Evolutionary conservation across 768 basidiomycete species (phyloP), one percentile per base, ranked within the genome.

Genomic region (Boletus huronensis): DNA sequence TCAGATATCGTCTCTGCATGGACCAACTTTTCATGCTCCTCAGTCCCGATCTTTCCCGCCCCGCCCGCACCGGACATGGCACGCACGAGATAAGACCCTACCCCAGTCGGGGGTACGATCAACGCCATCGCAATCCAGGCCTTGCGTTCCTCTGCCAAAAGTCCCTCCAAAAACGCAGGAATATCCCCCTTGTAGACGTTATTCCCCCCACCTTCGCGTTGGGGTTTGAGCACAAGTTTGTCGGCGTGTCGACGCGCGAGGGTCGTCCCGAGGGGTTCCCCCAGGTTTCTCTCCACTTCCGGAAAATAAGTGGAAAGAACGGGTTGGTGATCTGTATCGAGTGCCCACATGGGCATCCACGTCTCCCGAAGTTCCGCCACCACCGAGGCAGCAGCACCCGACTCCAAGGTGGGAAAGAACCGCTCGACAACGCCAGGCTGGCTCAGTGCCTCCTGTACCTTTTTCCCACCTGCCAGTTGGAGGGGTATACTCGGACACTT

Each of bases 81-180:
- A 32, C 88, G 83, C 21, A 97, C 78, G 39, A 99, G 81, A 68
- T 88, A 87, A 58, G 87, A 90, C 7, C 81, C 77, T 14, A 82
- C 62, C 3, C 82, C 81, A 28, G 76, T 67, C 0, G 95, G 95
- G 1, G 93, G 86, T 19, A 76, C 74, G 58, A 99, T 99, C 61
- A 98, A 74, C 56, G 88, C 86, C 96, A 98, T 98, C 31, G 95
- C 89, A 50, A 98, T 93, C 90, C 96, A 99, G 2, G 90, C 93
- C 58, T 83, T 79, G 8, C 86, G 80, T 64, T 90, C 89, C 50
- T 75, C 65, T 2, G 63, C 69, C 0, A 80, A 79, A 3, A 98
- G 75, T 6, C 64, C 64, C 14, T 85, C 82, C 3, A 99, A 74
- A 71, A 93, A 93, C 0, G 75, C 58, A 0, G 90, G 90, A 46